Conservation (phyloP, 192 early-diverging fungal genomes). For the Dissophora ornata region DNA sequence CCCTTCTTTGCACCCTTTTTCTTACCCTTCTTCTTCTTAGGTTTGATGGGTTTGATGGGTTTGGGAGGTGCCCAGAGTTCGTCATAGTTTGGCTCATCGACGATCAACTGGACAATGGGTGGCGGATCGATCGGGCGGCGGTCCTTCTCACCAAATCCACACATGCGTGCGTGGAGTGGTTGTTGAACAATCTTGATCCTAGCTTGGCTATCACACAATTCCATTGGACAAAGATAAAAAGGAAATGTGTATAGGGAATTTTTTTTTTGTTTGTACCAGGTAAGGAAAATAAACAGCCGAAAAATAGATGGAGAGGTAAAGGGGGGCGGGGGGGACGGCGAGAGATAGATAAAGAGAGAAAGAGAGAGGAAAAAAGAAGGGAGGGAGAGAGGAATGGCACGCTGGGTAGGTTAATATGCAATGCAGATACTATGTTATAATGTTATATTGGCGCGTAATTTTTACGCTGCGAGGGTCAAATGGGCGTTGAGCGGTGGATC, state of each 20-base stretch:
- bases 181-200: conserved; percentile 75
- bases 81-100: conserved; percentile 57
- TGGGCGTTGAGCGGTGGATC: too few relatives aligned
- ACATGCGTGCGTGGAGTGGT: conserved; percentile 81
- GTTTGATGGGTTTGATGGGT: conserved; percentile 13
- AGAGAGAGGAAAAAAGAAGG: not conserved
- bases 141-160: conserved; percentile 85
- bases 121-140: conserved; percentile 81
- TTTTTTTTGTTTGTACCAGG: conserved; percentile 13
- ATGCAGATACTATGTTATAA: too few relatives aligned
- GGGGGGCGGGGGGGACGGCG: too few relatives aligned
- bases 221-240: not conserved
- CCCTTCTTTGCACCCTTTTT: not conserved
- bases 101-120: conserved; percentile 75
- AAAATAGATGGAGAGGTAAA: too few relatives aligned
- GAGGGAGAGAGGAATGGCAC: too few relatives aligned
- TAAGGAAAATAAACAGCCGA: too few relatives aligned
- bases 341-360: not conserved
- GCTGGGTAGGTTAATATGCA: too few relatives aligned
- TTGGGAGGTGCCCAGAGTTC: conserved; percentile 8
- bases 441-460: too few relatives aligned
- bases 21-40: conserved; percentile 7
- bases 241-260: not conserved
- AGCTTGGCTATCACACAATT: conserved; percentile 41
- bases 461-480: too few relatives aligned